Conservation (phyloP, 129 eudicot species). For the Escallonia rubra region DNA sequence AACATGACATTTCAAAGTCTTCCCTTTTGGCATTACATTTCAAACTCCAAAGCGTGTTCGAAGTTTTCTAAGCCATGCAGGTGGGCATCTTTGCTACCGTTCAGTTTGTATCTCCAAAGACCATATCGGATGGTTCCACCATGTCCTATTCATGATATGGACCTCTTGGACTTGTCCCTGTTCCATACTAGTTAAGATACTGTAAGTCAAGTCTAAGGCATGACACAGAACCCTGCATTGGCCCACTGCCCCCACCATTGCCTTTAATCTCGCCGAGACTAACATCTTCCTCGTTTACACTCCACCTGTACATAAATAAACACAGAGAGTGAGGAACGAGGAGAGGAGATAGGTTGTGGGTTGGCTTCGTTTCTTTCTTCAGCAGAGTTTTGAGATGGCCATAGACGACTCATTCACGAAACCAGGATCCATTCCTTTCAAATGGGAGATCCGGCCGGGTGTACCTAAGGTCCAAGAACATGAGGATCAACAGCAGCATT, state of each 20-base stretch:
- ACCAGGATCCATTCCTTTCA: slow-evolving; percentile 72
- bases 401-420: slow-evolving; percentile 55
- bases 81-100: not conserved
- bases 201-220: not conserved
- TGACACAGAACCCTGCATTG: not conserved
- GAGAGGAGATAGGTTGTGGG: not conserved
- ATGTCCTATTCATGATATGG: not conserved
- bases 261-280: slow-evolving; percentile 50
- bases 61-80: not conserved
- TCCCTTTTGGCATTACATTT: not conserved
- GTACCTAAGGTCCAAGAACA: slow-evolving; percentile 53
- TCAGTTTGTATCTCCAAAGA: not conserved
- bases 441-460: slow-evolving; percentile 94
- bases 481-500: not conserved
- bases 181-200: not conserved
- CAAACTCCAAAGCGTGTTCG: not conserved
- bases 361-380: not conserved
- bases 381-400: slow-evolving; percentile 6
- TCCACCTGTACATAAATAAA: slow-evolving; percentile 1
- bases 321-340: not conserved
- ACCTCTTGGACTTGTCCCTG: not conserved
- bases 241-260: slow-evolving; percentile 20
- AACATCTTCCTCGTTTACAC: not conserved
- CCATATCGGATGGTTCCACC: not conserved
- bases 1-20: not conserved